Evolutionary conservation across 75 land plant genomes (phyloP).

Genomic region (Adiantum capillusveneris): DNA sequence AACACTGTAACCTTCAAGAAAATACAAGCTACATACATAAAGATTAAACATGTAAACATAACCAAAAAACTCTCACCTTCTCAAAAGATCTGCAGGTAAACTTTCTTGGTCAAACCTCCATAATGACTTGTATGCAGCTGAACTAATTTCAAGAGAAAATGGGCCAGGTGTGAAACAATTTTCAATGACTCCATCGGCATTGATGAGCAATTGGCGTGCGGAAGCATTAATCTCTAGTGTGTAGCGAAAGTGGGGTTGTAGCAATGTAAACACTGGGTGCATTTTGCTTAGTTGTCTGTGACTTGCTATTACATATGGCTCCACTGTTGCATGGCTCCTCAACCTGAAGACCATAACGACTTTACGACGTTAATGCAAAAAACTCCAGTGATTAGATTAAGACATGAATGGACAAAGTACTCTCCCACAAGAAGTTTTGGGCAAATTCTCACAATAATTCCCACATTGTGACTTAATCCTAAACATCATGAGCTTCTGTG

Average conservation of each 20-base stretch:
- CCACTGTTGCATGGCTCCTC: constrained; percentile 69
- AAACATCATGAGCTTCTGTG: too few species aligned
- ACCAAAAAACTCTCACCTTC: constrained; percentile 53
- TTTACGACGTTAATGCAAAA: neutral
- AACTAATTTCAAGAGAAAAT: constrained; percentile 58
- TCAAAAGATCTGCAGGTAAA: constrained; percentile 85
- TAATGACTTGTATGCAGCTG: constrained; percentile 35
- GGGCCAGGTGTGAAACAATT: constrained; percentile 75
- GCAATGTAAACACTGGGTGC: constrained; percentile 75
- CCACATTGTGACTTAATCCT: too few species aligned
- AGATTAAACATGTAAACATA: too few species aligned
- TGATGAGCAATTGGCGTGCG: constrained; percentile 71
- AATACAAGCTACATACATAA: too few species aligned
- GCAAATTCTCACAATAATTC: too few species aligned
- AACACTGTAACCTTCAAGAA: too few species aligned
- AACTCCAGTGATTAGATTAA: neutral
- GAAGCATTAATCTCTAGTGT: constrained; percentile 78
- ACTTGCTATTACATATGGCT: constrained; percentile 74
- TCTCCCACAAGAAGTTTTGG: too few species aligned
- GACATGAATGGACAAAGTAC: too few species aligned
- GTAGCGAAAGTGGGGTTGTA: constrained; percentile 81
- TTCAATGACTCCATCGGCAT: constrained; percentile 77
- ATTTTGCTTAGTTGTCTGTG: constrained; percentile 73
- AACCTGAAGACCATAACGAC: constrained; percentile 38
- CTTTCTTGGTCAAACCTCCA: constrained; percentile 91